Evolutionary conservation across 225 moss, liverwort and hornwort genomes (phyloP), one percentile per base, ranked within the genome.

Genomic region (Pseudoscleropodium purum): DNA sequence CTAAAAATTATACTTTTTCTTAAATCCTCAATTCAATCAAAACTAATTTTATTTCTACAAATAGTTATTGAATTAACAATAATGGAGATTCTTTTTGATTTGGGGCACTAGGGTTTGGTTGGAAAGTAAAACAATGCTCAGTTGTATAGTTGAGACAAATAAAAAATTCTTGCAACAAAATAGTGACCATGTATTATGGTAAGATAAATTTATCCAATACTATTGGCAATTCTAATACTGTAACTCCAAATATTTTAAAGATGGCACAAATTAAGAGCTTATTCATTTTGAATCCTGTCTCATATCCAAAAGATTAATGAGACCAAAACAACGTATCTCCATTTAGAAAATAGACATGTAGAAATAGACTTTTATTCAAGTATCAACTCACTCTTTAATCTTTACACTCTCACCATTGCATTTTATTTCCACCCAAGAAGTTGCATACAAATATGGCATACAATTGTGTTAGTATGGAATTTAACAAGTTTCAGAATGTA

Each of bases 291-390:
- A 41, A 70, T 70, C 5, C 0, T 2, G 24, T 4, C 7, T 39
- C 3, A n/a, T 39, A 1, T 2, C 1, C 2, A 0, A 69, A 24
- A n/a, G 24, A 39, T 3, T 0, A 37, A 0, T 37, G 20, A 68
- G 6, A 68, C 5, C 20, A 6, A 68, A 20, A 20, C 11, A n/a
- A 23, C 2, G 23, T n/a, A 37, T 37, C 6, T 21, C 12, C 12
- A 37, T 37, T 20, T 6, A 37, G 7, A 2, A 21, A 68, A 21
- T 68, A 6, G 2, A 21, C 5, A 20, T 36, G 11, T 37, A 0
- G 12, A 37, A 37, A 37, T 2, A 2, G 2, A 68, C 20, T 66
- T 21, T 68, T 21, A 68, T 23, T 12, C 37, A n/a, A 68, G 12
- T 36, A 2, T 37, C 4, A 20, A 1, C 0, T 68, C 21, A 37